Conservation (phyloP, 2,329 filamentous ascomycete species). For the Chrysosphaeria jannelii region DNA sequence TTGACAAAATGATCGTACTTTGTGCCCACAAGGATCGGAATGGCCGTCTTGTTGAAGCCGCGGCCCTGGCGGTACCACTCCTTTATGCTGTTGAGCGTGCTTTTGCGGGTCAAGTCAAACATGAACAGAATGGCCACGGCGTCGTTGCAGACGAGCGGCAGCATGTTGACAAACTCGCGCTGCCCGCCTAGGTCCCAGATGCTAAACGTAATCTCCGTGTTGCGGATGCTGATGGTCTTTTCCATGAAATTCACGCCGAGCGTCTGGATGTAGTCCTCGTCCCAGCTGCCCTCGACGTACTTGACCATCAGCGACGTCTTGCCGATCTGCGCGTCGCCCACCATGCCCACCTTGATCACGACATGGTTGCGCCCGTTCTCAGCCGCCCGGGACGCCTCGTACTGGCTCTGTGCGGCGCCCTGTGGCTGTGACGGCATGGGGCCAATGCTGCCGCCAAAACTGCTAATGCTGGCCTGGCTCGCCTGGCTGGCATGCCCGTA, state of each 20-base stretch:
- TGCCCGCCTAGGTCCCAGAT: constrained; percentile 98
- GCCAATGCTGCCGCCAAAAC: no score
- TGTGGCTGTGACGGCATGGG: no score
- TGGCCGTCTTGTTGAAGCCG: constrained; percentile 99
- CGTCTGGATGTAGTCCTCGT: constrained; percentile 98
- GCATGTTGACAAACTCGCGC: constrained; percentile 98
- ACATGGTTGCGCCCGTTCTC: constrained; percentile 31
- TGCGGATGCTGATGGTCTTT: constrained; percentile 96
- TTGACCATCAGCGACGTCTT: constrained; percentile 99
- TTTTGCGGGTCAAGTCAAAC: constrained; percentile 96
- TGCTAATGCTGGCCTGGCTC: neutral
- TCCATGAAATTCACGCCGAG: constrained; percentile 99
- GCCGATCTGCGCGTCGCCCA: constrained; percentile 93
- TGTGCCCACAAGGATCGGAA: constrained; percentile 84
- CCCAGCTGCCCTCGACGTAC: constrained; percentile 97
- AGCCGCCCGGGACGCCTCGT: no score
- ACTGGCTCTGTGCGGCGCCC: constrained; percentile 9
- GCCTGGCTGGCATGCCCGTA: no score
- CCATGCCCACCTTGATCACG: constrained; percentile 99
- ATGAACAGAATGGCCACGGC: constrained; percentile 97
- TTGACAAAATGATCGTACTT: constrained; percentile 99
- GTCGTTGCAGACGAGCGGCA: constrained; percentile 96
- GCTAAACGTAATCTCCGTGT: constrained; percentile 97
- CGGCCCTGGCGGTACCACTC: constrained; percentile 96
- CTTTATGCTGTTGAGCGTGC: constrained; percentile 96